phyloP scores from a whole-genome alignment of 2,329 filamentous ascomycete genomes.

The Alternaria incomplexa region DNA sequence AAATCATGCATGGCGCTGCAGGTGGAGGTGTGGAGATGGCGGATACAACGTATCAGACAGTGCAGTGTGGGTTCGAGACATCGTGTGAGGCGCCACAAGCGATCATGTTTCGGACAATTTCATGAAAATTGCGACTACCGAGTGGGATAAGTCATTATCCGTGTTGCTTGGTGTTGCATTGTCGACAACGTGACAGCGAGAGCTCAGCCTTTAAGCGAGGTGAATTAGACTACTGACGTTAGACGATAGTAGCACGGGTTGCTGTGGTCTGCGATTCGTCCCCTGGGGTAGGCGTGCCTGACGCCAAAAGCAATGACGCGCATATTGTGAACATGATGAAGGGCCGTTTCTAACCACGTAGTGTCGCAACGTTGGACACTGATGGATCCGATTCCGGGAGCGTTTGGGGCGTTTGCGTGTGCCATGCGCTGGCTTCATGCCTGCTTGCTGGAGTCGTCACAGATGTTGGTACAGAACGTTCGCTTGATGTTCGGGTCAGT shows the following conservation, averaged over 20 bases:
- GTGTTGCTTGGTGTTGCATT: neutral
- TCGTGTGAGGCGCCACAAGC: slow-evolving; percentile 1
- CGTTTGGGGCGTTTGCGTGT: neutral
- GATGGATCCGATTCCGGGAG: neutral
- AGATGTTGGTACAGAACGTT: neutral
- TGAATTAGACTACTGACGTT: neutral
- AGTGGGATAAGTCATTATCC: neutral
- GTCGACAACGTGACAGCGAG: neutral
- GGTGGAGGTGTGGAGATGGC: slow-evolving; percentile 4
- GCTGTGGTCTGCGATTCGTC: neutral
- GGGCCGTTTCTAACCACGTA: neutral
- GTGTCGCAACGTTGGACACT: neutral
- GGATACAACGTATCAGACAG: neutral
- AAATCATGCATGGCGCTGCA: slow-evolving; percentile 5
- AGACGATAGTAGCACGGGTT: neutral
- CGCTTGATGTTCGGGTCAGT: neutral
- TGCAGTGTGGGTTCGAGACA: neutral
- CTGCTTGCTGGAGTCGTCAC: neutral
- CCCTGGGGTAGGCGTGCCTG: neutral
- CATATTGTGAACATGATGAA: neutral
- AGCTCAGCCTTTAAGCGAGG: neutral
- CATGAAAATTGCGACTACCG: neutral
- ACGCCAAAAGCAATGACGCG: slow-evolving; percentile 5
- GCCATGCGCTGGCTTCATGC: neutral
- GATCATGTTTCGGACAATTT: neutral